Percentiles rank a stretch among this genome's conserved stretches.
These are phyloP conservation scores for Ceratobasidium sp. DNA, from an alignment of 1,284 basidiomycete genomes.

Conservation along the genomic window DNA sequence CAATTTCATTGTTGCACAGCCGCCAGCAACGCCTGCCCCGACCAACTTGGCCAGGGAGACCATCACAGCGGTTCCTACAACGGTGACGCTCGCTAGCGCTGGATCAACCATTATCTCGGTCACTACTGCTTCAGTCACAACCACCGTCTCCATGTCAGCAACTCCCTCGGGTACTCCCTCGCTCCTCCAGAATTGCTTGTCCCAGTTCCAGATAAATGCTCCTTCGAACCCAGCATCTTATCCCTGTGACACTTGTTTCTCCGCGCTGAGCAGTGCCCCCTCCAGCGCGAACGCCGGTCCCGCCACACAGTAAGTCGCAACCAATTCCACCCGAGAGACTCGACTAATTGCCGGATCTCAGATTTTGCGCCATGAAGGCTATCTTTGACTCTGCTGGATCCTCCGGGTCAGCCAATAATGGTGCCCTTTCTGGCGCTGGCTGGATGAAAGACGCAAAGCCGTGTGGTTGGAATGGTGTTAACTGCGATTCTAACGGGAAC, in stretches of 20 bases:
- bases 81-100: constrained; percentile 38
- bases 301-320: constrained; percentile 26
- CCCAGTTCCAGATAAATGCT: constrained; percentile 59
- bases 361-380: constrained; percentile 59
- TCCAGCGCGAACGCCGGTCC: constrained; percentile 32
- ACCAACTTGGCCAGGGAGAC: constrained; percentile 32
- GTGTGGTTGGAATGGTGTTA: constrained; percentile 60
- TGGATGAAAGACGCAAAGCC: constrained; percentile 60
- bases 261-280: constrained; percentile 52
- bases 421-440: constrained; percentile 56
- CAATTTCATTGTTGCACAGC: constrained; percentile 30
- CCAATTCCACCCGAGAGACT: not conserved
- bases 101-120: constrained; percentile 38
- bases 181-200: constrained; percentile 57
- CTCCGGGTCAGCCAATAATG: constrained; percentile 51
- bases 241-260: constrained; percentile 60
- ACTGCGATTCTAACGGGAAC: constrained; percentile 56
- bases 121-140: constrained; percentile 35
- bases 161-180: constrained; percentile 52
- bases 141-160: constrained; percentile 27
- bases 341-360: not conserved
- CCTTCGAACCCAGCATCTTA: constrained; percentile 56
- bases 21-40: constrained; percentile 5
- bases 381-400: constrained; percentile 58
- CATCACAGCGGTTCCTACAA: constrained; percentile 10